Conservation (phyloP, 2,329 filamentous ascomycete species). For the Lachnellula suecica region DNA sequence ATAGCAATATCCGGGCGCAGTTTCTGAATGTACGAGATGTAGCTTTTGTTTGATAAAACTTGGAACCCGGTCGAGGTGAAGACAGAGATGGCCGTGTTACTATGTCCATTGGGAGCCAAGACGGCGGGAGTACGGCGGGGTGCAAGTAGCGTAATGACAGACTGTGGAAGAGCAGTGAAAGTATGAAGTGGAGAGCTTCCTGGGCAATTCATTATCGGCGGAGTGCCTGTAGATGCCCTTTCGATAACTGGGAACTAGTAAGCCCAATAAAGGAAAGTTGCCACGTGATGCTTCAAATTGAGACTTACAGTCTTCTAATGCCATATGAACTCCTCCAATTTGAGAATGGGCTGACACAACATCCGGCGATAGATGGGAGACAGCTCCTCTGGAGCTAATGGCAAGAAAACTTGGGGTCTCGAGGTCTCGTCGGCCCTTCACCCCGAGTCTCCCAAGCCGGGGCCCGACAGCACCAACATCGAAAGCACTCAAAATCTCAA, state of each 20-base stretch:
- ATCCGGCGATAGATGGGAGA: constrained; percentile 90
- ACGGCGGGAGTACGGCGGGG: constrained; percentile 78
- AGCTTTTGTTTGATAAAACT: constrained; percentile 66
- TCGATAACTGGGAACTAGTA: constrained; percentile 51
- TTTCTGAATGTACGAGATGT: constrained; percentile 61
- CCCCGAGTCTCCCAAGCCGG: constrained; percentile 43
- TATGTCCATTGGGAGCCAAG: constrained; percentile 67
- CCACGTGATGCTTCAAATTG: constrained; percentile 20
- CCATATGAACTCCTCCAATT: constrained; percentile 73
- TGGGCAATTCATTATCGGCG: constrained; percentile 47
- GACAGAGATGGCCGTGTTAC: constrained; percentile 69
- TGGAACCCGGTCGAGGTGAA: constrained; percentile 87
- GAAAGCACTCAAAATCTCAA: constrained; percentile 22
- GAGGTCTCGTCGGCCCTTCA: constrained; percentile 63
- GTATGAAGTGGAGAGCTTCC: constrained; percentile 58
- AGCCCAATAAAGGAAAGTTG: constrained; percentile 4
- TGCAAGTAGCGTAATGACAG: constrained; percentile 69
- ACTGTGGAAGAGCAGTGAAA: constrained; percentile 72
- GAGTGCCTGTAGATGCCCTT: constrained; percentile 41
- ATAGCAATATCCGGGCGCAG: constrained; percentile 80
- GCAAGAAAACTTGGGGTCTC: constrained; percentile 82
- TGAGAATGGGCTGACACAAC: constrained; percentile 65
- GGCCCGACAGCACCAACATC: constrained; percentile 18
- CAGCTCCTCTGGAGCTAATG: constrained; percentile 75
- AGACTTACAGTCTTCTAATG: constrained; percentile 85